Percentiles rank a stretch among this genome's conserved stretches.
Conservation (phyloP, 2,329 filamentous ascomycete genomes). For the Sporothrix dimorphospora region DNA sequence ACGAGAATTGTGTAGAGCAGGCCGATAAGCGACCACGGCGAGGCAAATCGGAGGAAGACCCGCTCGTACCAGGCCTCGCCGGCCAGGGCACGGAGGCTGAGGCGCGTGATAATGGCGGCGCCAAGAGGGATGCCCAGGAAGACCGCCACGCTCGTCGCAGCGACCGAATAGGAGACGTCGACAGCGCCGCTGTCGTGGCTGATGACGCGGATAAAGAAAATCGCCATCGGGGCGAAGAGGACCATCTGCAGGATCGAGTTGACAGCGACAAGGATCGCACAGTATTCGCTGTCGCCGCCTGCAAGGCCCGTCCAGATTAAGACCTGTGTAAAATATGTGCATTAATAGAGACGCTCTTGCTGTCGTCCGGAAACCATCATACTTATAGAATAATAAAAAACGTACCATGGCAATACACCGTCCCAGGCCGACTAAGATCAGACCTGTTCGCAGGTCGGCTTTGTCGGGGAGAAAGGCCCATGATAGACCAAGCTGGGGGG, state of each 20-base stretch:
- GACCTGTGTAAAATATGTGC: neutral
- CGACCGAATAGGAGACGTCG: conserved; percentile 62
- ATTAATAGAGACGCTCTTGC: neutral
- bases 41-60: conserved; percentile 68
- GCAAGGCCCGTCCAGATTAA: conserved; percentile 72
- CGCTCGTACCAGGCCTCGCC: conserved; percentile 66
- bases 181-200: conserved; percentile 46
- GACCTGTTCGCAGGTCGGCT: conserved; percentile 61
- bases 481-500: conserved; percentile 64
- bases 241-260: conserved; percentile 79
- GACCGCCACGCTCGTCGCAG: conserved; percentile 79
- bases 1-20: conserved; percentile 86
- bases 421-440: conserved; percentile 82
- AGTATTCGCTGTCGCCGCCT: conserved; percentile 78
- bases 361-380: no score
- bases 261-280: conserved; percentile 75
- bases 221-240: conserved; percentile 68
- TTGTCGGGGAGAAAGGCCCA: conserved; percentile 70
- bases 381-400: neutral
- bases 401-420: conserved; percentile 85
- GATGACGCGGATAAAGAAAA: conserved; percentile 73
- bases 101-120: conserved; percentile 74
- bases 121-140: conserved; percentile 84
- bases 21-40: conserved; percentile 78
- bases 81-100: conserved; percentile 59